Evolutionary conservation across 768 basidiomycete genomes (phyloP), one percentile per base, ranked within the genome.

Genomic region (Hebeloma cylindrosporum): DNA sequence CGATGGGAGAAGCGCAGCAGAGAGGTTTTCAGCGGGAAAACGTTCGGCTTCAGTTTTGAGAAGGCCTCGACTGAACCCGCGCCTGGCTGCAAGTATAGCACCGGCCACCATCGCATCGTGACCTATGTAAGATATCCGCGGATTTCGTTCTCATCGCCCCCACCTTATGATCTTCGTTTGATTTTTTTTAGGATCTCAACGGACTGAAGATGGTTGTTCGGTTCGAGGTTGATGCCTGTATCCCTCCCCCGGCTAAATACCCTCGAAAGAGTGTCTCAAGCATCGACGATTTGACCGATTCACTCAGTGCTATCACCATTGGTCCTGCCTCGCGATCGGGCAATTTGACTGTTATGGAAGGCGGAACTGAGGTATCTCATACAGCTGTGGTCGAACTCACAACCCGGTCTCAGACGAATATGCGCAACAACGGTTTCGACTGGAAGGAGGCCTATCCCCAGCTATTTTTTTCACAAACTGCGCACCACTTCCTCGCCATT

Each of bases 371-470:
- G 23, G 67, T 75, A n/a, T 65, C 74, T 1, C 65, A 74, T 28
- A 64, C 71, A 0, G 56, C 71, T 5, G 62, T 75, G 39, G 56
- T 79, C 26, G 77, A 80, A 53, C 56, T 79, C 14, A 69, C 68
- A 13, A 78, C 78, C 2, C 68, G 71, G 26, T 67, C 71, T 5
- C 56, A 60, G 21, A 59, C 43, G 11, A 65, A 57, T 35, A 53
- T 58, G 27, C 47, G 45, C 23, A 40, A 16, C 23, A 32, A 50
- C 7, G 53, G 58, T 3, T 67, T 68, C 46, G 68, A 83, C 54
- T 87, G 83, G 83, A 65, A 56, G 21, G 82, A 85, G 9, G 64
- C 68, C 1, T 86, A 80, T 59, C 77, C 80, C 0, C 85, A 88
- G 57, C 63, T 88, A 9, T 82, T 75, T 58, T 73, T 89, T 43